Evolutionary conservation across 805 yeast genomes (phyloP).

Genomic region (Yarrowia porcina): DNA sequence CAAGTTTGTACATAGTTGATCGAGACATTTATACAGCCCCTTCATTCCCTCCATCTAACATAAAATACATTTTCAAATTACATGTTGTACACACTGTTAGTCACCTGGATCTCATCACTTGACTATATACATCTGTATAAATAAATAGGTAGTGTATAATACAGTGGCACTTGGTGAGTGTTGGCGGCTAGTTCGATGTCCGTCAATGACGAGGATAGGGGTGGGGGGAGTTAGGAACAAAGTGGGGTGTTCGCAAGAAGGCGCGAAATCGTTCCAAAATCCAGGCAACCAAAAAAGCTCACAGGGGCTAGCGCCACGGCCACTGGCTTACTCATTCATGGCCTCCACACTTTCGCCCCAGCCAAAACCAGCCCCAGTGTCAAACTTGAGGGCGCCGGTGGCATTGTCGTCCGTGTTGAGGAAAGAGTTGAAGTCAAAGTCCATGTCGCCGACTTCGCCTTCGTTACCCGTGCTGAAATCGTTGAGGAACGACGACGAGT

Average conservation of each 20-base stretch:
- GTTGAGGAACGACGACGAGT: slow-evolving; percentile 38
- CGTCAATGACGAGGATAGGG: slow-evolving; percentile 25
- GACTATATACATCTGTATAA: slow-evolving; percentile 26
- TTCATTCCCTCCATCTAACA: background rate
- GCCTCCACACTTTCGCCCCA: slow-evolving; percentile 31
- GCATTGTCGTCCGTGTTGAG: slow-evolving; percentile 42
- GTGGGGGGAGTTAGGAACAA: background rate
- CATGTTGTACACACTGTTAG: slow-evolving; percentile 10
- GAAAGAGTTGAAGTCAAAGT: slow-evolving; percentile 47
- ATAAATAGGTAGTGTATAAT: slow-evolving; percentile 25
- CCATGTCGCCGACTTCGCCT: slow-evolving; percentile 35
- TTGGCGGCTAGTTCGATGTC: slow-evolving; percentile 25
- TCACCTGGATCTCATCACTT: slow-evolving; percentile 24
- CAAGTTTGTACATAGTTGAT: no score
- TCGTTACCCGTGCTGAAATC: slow-evolving; percentile 36
- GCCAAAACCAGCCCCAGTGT: slow-evolving; percentile 26
- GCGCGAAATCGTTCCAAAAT: background rate
- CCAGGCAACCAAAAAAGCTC: slow-evolving; percentile 8
- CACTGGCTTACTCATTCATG: slow-evolving; percentile 22
- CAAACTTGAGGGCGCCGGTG: slow-evolving; percentile 28
- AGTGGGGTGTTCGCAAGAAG: background rate
- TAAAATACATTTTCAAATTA: slow-evolving; percentile 11
- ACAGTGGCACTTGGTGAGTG: slow-evolving; percentile 25
- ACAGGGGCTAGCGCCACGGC: slow-evolving; percentile 7
- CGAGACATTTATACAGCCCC: no score